phyloP scores from a whole-genome alignment of 768 basidiomycete genomes.

The Lactarius hatsudake region DNA sequence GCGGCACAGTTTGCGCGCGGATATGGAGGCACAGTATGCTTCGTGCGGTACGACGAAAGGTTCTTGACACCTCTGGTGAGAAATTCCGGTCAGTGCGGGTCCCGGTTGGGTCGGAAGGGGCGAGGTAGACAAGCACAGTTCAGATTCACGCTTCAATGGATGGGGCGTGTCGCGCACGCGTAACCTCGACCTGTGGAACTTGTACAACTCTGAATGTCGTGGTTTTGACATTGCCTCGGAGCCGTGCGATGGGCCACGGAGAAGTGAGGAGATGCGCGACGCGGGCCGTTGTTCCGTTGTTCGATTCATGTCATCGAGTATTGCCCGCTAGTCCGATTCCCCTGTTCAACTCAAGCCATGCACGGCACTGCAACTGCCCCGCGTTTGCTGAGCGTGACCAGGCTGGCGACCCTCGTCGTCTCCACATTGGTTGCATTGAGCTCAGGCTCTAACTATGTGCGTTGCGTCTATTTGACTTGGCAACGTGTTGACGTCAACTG shows the following conservation, averaged over 20 bases:
- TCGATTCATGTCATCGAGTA: too few species aligned
- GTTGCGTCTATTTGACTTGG: conserved; percentile 29
- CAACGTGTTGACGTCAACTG: background rate
- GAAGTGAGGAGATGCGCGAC: background rate
- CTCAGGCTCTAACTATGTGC: conserved; percentile 74
- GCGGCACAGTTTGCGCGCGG: conserved; percentile 66
- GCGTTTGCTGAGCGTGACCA: background rate
- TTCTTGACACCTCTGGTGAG: conserved; percentile 18
- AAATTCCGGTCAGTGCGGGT: background rate
- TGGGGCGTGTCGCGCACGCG: conserved; percentile 24
- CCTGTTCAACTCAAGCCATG: conserved; percentile 1
- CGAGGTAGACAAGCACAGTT: conserved; percentile 10
- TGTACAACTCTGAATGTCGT: conserved; percentile 23
- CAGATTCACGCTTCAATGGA: conserved; percentile 25
- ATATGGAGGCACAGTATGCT: conserved; percentile 33
- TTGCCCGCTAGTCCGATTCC: background rate
- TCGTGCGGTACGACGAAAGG: conserved; percentile 17
- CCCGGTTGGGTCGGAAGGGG: background rate
- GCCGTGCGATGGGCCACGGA: too few species aligned
- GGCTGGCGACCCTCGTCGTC: conserved; percentile 39
- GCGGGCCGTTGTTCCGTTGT: background rate
- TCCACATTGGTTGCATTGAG: conserved; percentile 59
- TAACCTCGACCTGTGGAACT: conserved; percentile 27
- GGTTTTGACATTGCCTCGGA: too few species aligned
- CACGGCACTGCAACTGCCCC: background rate